These are phyloP conservation scores for Piloderma croceum DNA, from an alignment of 768 basidiomycete genomes.

Conservation along the genomic window DNA sequence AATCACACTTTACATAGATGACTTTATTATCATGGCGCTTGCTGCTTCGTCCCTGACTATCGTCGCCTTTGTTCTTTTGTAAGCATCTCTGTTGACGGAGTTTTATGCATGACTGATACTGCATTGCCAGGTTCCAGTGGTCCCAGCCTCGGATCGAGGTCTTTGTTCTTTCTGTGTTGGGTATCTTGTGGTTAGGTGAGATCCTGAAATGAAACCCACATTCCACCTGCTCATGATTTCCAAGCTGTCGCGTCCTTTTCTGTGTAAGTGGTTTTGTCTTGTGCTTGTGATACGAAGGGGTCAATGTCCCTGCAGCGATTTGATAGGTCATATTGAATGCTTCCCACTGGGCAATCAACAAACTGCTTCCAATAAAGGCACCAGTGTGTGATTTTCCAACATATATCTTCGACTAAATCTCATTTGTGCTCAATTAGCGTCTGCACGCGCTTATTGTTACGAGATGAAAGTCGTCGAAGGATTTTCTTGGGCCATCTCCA, in stretches of 20 bases:
- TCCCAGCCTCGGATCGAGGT: constrained; percentile 64
- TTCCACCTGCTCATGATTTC: too few relatives aligned
- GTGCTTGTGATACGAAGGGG: constrained; percentile 49
- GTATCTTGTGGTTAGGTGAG: constrained; percentile 67
- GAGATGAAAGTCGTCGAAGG: constrained; percentile 77
- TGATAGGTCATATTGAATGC: constrained; percentile 62
- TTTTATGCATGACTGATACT: constrained; percentile 5
- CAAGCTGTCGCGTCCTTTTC: background rate
- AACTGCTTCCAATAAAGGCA: constrained; percentile 47
- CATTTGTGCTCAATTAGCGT: constrained; percentile 35
- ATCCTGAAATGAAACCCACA: too few relatives aligned
- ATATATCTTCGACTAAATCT: too few relatives aligned
- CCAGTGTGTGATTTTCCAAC: constrained; percentile 47
- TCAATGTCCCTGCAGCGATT: constrained; percentile 63
- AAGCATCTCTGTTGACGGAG: constrained; percentile 17
- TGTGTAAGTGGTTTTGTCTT: background rate
- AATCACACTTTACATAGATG: constrained; percentile 35
- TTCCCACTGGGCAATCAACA: constrained; percentile 39
- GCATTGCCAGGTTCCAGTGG: constrained; percentile 52
- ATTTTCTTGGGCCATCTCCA: constrained; percentile 72
- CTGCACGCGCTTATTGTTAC: constrained; percentile 56
- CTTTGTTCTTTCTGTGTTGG: constrained; percentile 46
- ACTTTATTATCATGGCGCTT: constrained; percentile 67
- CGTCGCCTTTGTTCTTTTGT: constrained; percentile 57
- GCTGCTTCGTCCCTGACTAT: constrained; percentile 63